These are phyloP conservation scores for Plicaturopsis crispa DNA, from an alignment of 768 basidiomycete species.

Conservation along the genomic window DNA sequence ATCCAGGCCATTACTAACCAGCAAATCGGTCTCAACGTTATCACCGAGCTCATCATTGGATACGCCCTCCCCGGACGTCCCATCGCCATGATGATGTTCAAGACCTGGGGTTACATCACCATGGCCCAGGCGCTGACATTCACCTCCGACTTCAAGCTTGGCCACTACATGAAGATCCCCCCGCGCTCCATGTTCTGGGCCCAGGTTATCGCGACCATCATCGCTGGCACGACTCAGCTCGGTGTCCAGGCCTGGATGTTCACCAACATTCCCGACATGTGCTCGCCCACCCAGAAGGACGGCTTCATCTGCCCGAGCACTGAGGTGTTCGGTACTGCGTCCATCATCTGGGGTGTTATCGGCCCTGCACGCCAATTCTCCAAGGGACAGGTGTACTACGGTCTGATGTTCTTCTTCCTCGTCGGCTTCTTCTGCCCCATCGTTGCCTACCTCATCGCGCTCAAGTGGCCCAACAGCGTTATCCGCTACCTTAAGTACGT, in stretches of 20 bases:
- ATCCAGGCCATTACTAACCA: conserved; percentile 74
- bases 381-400: conserved; percentile 51
- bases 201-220: conserved; percentile 58
- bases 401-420: conserved; percentile 74
- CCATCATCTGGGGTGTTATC: conserved; percentile 78
- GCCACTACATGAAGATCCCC: conserved; percentile 62
- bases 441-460: conserved; percentile 42
- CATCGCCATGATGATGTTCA: conserved; percentile 82
- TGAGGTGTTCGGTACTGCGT: conserved; percentile 72
- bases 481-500: conserved; percentile 59
- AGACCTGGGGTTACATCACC: conserved; percentile 73
- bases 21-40: conserved; percentile 52
- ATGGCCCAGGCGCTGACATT: conserved; percentile 51
- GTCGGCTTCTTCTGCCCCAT: conserved; percentile 59
- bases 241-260: conserved; percentile 78
- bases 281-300: conserved; percentile 41
- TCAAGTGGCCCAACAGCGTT: conserved; percentile 56
- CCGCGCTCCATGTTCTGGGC: conserved; percentile 66
- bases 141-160: conserved; percentile 73
- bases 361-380: conserved; percentile 71
- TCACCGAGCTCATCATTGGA: conserved; percentile 77
- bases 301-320: conserved; percentile 67
- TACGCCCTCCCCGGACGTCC: conserved; percentile 74
- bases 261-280: conserved; percentile 58
- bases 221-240: conserved; percentile 69